Percentiles rank a stretch among this genome's conserved stretches.
Evolutionary conservation across 108 stramenopile genomes (phyloP).

Genomic region (Fragilaria crotonensis): DNA sequence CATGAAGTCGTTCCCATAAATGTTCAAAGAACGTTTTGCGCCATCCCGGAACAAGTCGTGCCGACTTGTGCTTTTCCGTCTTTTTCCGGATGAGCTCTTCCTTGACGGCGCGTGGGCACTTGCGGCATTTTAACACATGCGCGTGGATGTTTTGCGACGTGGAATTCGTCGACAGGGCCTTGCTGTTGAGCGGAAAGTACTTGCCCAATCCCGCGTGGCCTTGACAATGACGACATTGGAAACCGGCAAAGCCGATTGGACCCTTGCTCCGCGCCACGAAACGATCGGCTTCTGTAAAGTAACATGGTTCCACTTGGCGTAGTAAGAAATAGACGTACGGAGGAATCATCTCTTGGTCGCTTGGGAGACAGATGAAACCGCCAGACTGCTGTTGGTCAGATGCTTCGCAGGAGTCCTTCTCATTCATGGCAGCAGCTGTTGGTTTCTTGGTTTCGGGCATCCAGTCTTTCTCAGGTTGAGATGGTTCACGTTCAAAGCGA

Average conservation of each 20-base stretch:
- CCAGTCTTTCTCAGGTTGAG: neutral
- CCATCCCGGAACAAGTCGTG: slow-evolving; percentile 53
- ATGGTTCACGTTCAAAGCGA: slow-evolving; percentile 27
- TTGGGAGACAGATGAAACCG: slow-evolving; percentile 33
- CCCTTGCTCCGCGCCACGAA: slow-evolving; percentile 58
- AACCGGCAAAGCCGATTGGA: slow-evolving; percentile 55
- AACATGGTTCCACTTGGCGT: slow-evolving; percentile 51
- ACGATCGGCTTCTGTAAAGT: slow-evolving; percentile 62
- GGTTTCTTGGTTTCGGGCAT: slow-evolving; percentile 2
- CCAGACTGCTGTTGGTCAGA: neutral
- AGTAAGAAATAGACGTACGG: slow-evolving; percentile 55
- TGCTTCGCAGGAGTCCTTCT: neutral
- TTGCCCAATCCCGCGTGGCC: slow-evolving; percentile 67
- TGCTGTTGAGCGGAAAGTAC: slow-evolving; percentile 51
- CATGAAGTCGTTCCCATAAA: slow-evolving; percentile 52
- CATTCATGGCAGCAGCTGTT: slow-evolving; percentile 2
- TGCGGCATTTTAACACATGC: slow-evolving; percentile 54
- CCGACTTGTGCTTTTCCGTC: slow-evolving; percentile 35
- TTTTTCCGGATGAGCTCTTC: slow-evolving; percentile 39
- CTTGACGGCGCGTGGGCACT: slow-evolving; percentile 42
- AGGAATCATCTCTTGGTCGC: slow-evolving; percentile 40
- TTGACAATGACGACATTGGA: slow-evolving; percentile 62
- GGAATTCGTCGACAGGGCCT: slow-evolving; percentile 45
- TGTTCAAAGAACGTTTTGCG: slow-evolving; percentile 57
- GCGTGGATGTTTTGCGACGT: slow-evolving; percentile 67